A percentile compares a stretch with the other conserved stretches of the same genome.
Evolutionary conservation across 2,329 filamentous ascomycete species (phyloP).

Genomic region (Diaporthe vaccinii): DNA sequence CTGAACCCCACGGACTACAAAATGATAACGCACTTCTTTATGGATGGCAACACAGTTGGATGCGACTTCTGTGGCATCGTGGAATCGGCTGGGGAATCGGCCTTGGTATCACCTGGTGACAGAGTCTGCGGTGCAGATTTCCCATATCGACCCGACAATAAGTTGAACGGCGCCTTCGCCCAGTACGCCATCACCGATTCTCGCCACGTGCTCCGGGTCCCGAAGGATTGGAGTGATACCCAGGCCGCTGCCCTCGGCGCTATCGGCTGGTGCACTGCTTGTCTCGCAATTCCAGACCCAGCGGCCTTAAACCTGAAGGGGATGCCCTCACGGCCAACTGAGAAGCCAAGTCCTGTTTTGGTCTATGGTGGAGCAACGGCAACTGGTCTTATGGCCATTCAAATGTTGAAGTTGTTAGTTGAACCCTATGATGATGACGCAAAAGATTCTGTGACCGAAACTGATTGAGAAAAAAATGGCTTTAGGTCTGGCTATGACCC

Average conservation of each 20-base stretch:
- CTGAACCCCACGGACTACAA: conserved; percentile 49
- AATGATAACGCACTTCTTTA: conserved; percentile 43
- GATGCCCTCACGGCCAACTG: neutral
- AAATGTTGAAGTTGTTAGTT: conserved; percentile 21
- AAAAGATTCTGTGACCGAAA: too few species aligned
- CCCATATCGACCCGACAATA: conserved; percentile 31
- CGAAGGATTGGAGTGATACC: neutral
- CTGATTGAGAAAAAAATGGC: conserved; percentile 30
- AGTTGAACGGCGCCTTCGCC: conserved; percentile 33
- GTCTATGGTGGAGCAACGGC: conserved; percentile 35
- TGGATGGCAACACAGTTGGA: conserved; percentile 45
- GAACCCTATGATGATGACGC: too few species aligned
- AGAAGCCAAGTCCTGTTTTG: conserved; percentile 17
- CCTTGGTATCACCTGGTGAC: conserved; percentile 37
- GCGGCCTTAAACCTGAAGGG: conserved; percentile 20
- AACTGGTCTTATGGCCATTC: conserved; percentile 28
- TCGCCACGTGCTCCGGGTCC: conserved; percentile 24
- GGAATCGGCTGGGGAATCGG: conserved; percentile 37
- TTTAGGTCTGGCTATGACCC: conserved; percentile 38
- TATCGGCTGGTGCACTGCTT: conserved; percentile 26
- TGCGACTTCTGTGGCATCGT: conserved; percentile 49
- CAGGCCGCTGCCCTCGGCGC: conserved; percentile 32
- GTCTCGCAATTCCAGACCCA: conserved; percentile 32
- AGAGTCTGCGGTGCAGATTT: conserved; percentile 42
- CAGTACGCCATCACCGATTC: conserved; percentile 19